A percentile compares a stretch with the other conserved stretches of the same genome.
Evolutionary conservation across 192 early-diverging fungal species (phyloP).

Genomic region (Hyaloraphidium curvatum): DNA sequence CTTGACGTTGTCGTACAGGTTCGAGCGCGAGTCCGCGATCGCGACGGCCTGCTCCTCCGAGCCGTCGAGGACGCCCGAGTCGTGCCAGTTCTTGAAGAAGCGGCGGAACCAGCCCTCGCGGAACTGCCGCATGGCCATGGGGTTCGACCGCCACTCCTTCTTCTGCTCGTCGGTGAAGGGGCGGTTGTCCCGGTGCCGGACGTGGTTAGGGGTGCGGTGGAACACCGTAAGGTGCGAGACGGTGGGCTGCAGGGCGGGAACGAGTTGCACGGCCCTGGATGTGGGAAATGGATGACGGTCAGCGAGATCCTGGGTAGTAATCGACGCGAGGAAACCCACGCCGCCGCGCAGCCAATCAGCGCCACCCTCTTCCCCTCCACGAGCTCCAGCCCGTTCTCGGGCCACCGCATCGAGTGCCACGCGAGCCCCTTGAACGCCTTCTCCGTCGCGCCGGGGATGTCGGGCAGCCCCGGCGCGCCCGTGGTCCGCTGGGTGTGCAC

Average conservation of each 20-base stretch:
- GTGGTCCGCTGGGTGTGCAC: not conserved
- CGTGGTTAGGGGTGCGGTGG: constrained; percentile 2
- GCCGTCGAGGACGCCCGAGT: not conserved
- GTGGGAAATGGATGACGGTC: not conserved
- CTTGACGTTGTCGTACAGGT: not conserved
- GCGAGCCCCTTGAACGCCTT: not conserved
- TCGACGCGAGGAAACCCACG: not conserved
- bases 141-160: not conserved
- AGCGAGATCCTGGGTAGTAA: not conserved
- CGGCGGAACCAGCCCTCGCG: not conserved
- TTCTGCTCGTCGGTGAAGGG: constrained; percentile 1
- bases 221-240: not conserved
- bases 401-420: not conserved
- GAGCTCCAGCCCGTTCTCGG: not conserved
- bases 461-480: constrained; percentile 1
- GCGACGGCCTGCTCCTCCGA: not conserved
- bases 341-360: not conserved
- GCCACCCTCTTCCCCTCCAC: not conserved
- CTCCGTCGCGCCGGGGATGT: not conserved
- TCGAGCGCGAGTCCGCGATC: not conserved
- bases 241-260: not conserved
- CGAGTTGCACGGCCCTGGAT: constrained; percentile 1
- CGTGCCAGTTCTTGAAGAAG: not conserved
- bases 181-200: not conserved
- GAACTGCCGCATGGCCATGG: not conserved